phyloP scores from a whole-genome alignment of 345 rosid species.

The Kandelia obovata region DNA sequence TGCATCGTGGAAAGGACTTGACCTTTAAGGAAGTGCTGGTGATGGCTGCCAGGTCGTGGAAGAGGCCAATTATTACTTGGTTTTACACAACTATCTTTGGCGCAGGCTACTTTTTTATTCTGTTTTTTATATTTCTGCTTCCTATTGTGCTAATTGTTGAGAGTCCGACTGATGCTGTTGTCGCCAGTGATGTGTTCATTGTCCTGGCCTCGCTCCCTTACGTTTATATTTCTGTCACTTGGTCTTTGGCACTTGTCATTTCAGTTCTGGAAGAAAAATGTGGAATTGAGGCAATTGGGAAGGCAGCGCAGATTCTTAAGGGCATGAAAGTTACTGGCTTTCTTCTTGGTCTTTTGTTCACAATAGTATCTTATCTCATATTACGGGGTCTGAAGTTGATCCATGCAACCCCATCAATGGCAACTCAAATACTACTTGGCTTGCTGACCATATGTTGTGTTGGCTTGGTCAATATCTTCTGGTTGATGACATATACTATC shows the following conservation, averaged over 20 bases:
- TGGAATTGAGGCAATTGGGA: slow-evolving; percentile 55
- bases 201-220: slow-evolving; percentile 23
- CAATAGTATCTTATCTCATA: slow-evolving; percentile 13
- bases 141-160: slow-evolving; percentile 26
- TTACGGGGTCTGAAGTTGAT: slow-evolving; percentile 13
- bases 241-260: slow-evolving; percentile 47
- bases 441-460: slow-evolving; percentile 20
- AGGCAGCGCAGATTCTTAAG: slow-evolving; percentile 52
- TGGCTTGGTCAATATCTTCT: slow-evolving; percentile 30
- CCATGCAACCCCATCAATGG: background rate
- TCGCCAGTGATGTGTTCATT: background rate
- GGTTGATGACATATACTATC: slow-evolving; percentile 35
- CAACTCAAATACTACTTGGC: slow-evolving; percentile 12
- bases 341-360: slow-evolving; percentile 34
- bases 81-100: slow-evolving; percentile 38
- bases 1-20: slow-evolving; percentile 18
- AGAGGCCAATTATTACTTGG: slow-evolving; percentile 39
- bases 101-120: slow-evolving; percentile 33
- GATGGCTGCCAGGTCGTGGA: slow-evolving; percentile 28
- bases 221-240: slow-evolving; percentile 35
- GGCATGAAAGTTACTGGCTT: slow-evolving; percentile 46
- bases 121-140: slow-evolving; percentile 6
- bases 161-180: background rate
- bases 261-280: slow-evolving; percentile 51
- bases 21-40: slow-evolving; percentile 27